phyloP scores from a whole-genome alignment of 2,329 filamentous ascomycete species.

The Meredithiella fracta region DNA sequence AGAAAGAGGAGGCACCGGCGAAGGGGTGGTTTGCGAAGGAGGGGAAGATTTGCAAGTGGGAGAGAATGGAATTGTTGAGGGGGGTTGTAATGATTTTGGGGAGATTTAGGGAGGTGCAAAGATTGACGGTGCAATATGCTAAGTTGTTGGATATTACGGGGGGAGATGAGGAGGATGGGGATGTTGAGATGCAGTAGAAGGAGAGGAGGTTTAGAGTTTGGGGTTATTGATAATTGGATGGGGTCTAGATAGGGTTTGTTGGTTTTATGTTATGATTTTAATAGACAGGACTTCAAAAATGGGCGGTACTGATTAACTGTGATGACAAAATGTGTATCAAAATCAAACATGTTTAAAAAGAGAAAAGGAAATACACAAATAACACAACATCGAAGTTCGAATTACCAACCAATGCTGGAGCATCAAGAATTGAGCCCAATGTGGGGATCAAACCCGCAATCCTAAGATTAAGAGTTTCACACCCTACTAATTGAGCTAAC shows the following conservation, averaged over 20 bases:
- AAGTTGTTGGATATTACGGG: constrained; percentile 52
- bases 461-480: constrained; percentile 48
- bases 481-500: constrained; percentile 58
- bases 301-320: no score
- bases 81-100: constrained; percentile 86
- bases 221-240: not conserved
- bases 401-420: constrained; percentile 12
- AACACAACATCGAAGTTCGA: no score
- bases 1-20: constrained; percentile 18
- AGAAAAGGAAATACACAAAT: not conserved
- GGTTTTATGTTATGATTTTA: no score
- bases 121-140: constrained; percentile 89
- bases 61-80: constrained; percentile 70
- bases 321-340: not conserved
- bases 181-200: not conserved
- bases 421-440: constrained; percentile 17
- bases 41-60: constrained; percentile 76
- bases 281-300: no score
- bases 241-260: not conserved
- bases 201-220: constrained; percentile 1
- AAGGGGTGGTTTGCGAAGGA: constrained; percentile 49
- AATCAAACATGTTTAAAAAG: not conserved
- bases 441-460: constrained; percentile 27
- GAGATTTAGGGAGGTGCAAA: constrained; percentile 71
- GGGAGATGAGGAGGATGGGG: constrained; percentile 24